These are phyloP conservation scores for Tanacetum coccineum DNA, from an alignment of 129 eudicot genomes.

Conservation along the genomic window DNA sequence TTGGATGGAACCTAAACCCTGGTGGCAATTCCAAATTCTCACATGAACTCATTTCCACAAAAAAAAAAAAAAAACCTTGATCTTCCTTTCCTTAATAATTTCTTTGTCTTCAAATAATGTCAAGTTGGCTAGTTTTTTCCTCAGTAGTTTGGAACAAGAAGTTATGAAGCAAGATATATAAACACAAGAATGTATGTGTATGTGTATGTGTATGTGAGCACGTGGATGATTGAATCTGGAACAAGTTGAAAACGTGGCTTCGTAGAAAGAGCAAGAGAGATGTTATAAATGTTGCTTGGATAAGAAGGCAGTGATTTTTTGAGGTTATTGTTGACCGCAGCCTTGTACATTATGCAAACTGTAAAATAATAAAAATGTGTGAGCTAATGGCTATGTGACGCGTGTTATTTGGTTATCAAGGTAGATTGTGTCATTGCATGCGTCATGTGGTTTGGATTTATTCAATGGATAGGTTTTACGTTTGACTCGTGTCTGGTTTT, in stretches of 20 bases:
- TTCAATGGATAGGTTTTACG: constrained; percentile 6
- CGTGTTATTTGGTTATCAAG: constrained; percentile 25
- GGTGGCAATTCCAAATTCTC: constrained; percentile 43
- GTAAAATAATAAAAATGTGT: not conserved
- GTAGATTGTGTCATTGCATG: constrained; percentile 42
- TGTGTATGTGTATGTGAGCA: not conserved
- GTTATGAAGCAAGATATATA: not conserved
- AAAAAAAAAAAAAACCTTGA: too few species aligned
- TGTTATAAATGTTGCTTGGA: constrained; percentile 23
- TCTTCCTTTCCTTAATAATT: not conserved
- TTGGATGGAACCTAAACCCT: constrained; percentile 62
- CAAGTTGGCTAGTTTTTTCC: too few species aligned
- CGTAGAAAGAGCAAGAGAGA: constrained; percentile 28
- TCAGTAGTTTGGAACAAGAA: not conserved
- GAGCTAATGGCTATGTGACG: constrained; percentile 28
- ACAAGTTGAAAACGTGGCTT: constrained; percentile 27
- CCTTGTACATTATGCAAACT: not conserved
- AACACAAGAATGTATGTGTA: not conserved
- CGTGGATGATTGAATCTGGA: constrained; percentile 37
- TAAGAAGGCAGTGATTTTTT: constrained; percentile 26
- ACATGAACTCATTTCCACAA: constrained; percentile 35
- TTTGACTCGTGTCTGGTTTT: constrained; percentile 34
- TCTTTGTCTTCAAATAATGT: not conserved
- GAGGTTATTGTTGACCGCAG: constrained; percentile 22
- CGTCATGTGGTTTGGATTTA: constrained; percentile 36